Base-by-base conservation (phyloP, 805 yeast genomes). In the Candida incommunis region DNA sequence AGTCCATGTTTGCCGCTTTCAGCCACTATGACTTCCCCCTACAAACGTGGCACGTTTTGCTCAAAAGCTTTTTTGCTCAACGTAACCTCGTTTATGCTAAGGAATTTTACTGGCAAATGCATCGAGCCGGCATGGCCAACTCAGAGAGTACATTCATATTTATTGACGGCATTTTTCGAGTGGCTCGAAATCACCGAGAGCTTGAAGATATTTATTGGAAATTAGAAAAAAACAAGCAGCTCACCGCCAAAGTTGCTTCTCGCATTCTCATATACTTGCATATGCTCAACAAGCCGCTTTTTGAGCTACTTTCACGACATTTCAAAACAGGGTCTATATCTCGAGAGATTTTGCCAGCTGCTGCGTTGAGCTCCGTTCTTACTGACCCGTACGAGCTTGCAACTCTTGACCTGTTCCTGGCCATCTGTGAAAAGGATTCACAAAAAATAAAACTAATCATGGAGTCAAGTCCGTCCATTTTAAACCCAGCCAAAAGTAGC, bases 151-250 rank as follows among this genome's bases (percentile, higher is more conserved):
- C 37, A 9, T n/a, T 31, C 20, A 31, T 31, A 11, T n/a, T 31
- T 7, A 31, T 31, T 31, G 37, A 31, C 20, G 37, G 37, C n/a
- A 16, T n/a, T 4, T 31, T 11, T 16, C 13, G 20, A 5, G 20
- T 31, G 9, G 37, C 37, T 13, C 13, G 37, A 9, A 31, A 31
- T 18, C 37, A 7, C 4, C 7, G 18, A 4, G 7, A n/a, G 11
- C n/a, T 31, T 11, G 20, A 31, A n/a, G 37, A 31, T n/a, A 31
- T 31, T 31, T 31, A 31, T n/a, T 31, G 37, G 37, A 31, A 31
- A 18, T n/a, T 31, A 18, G 11, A 9, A 11, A 11, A 31, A 16
- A 31, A 11, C 18, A 5, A 18, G 5, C 7, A 7, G 7, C 37
- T 31, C 37, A 9, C 37, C 7, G 18, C 37, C 4, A 11, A 18